Evolutionary conservation across 2,329 filamentous ascomycete genomes (phyloP), one percentile per base, ranked within the genome.

Genomic region (Ramichloridium luteum): DNA sequence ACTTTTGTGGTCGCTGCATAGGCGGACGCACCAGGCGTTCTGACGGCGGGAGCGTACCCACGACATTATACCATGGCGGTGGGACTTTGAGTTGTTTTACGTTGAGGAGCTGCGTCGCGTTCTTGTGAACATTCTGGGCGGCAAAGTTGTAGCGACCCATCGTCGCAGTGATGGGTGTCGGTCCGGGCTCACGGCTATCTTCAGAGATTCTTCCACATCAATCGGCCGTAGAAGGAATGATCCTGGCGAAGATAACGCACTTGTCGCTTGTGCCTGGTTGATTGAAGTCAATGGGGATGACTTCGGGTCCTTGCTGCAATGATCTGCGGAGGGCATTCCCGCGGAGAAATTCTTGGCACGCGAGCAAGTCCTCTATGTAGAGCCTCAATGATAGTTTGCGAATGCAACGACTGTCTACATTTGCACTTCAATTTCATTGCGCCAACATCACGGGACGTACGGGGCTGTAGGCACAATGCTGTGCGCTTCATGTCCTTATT

Each of bases 401-500:
- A n/a, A n/a, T n/a, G n/a, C n/a, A n/a, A n/a, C n/a, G n/a, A n/a
- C n/a, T n/a, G n/a, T n/a, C n/a, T n/a, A n/a, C 30, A 12, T 32
- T 16, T 18, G 16, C 29, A 16, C 25, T 26, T 28, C 25, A 15
- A 9, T 28, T 31, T 13, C 32, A 23, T 15, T 28, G 35, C 28
- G 25, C 43, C 44, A 41, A 16, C 36, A 40, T 33, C 37, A 30
- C 25, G 35, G 34, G 32, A 31, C 39, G 39, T 34, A 47, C 45
- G 41, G 38, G 37, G 27, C 32, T 32, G 31, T 30, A 32, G 28
- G 33, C 41, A 37, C 31, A 47, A 77, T 77, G 73, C 65, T 58
- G 61, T 61, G 55, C 60, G 51, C 67, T 68, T 69, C 70, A 77
- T 78, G 74, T 72, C 68, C 69, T 60, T 66, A 60, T 55, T 68